These are phyloP conservation scores for Gossypium aridum DNA, from an alignment of 441 rosid species.

Conservation along the genomic window DNA sequence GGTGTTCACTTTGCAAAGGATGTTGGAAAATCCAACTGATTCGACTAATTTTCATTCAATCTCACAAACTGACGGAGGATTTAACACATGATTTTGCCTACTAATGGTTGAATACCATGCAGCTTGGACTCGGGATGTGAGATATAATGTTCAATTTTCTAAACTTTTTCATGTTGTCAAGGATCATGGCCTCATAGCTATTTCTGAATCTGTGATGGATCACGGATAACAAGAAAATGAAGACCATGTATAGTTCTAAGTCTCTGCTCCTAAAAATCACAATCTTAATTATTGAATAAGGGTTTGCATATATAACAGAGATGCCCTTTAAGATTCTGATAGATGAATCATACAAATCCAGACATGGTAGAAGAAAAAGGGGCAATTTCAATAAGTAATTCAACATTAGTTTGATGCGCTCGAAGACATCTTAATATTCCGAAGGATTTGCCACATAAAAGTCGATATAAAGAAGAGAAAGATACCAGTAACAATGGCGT, in stretches of 20 bases:
- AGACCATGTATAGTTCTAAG: background rate
- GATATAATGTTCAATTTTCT: too few relatives aligned
- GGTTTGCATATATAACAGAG: background rate
- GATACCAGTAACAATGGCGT: conserved; percentile 61
- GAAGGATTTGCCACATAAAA: conserved; percentile 75
- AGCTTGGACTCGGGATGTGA: too few relatives aligned
- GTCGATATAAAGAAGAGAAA: conserved; percentile 63
- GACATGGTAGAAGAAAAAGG: background rate
- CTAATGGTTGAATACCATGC: too few relatives aligned
- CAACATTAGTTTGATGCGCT: conserved; percentile 29
- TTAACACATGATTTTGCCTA: too few relatives aligned
- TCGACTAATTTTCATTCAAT: too few relatives aligned
- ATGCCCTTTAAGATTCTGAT: background rate
- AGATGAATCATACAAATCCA: background rate
- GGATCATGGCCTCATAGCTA: too few relatives aligned
- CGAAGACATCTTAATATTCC: conserved; percentile 49
- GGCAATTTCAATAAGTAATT: background rate
- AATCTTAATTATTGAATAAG: background rate
- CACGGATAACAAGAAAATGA: background rate
- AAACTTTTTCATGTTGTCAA: too few relatives aligned
- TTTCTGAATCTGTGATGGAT: too few relatives aligned
- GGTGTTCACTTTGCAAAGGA: too few relatives aligned
- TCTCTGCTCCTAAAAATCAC: background rate
- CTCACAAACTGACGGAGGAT: too few relatives aligned
- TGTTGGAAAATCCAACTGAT: too few relatives aligned